Conservation (phyloP, 1,139 yeast genomes). For the Pichia sp. region DNA sequence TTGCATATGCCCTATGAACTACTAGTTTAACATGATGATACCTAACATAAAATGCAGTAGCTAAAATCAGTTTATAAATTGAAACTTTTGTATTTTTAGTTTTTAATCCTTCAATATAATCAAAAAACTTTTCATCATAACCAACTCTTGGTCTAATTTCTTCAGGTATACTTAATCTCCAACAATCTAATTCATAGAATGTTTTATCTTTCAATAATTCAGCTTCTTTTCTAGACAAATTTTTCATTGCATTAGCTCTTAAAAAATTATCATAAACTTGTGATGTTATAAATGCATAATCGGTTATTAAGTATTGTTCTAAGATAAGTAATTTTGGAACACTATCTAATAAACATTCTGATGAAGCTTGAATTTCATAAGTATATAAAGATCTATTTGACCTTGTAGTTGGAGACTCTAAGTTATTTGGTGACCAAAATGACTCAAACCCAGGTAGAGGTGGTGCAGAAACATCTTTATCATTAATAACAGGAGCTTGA, state of each 20-base stretch:
- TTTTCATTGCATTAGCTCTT: slow-evolving; percentile 23
- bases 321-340: background rate
- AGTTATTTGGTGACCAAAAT: slow-evolving; percentile 17
- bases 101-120: slow-evolving; percentile 8
- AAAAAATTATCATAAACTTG: slow-evolving; percentile 23
- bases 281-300: slow-evolving; percentile 23
- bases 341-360: slow-evolving; percentile 2
- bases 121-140: slow-evolving; percentile 11
- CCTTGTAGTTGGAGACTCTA: background rate
- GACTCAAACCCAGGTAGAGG: slow-evolving; percentile 21
- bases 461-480: slow-evolving; percentile 40
- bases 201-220: slow-evolving; percentile 9
- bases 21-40: slow-evolving; percentile 17
- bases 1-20: slow-evolving; percentile 10
- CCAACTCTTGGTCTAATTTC: slow-evolving; percentile 17
- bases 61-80: slow-evolving; percentile 9
- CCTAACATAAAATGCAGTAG: slow-evolving; percentile 11
- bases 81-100: background rate
- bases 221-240: slow-evolving; percentile 17
- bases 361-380: slow-evolving; percentile 10
- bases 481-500: slow-evolving; percentile 51
- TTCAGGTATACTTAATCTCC: slow-evolving; percentile 25
- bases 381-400: slow-evolving; percentile 4
- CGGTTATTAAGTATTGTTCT: slow-evolving; percentile 19
- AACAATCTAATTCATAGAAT: slow-evolving; percentile 23